phyloP scores from a whole-genome alignment of 1,139 yeast species.

The Debaryomycetaceae sp. region DNA sequence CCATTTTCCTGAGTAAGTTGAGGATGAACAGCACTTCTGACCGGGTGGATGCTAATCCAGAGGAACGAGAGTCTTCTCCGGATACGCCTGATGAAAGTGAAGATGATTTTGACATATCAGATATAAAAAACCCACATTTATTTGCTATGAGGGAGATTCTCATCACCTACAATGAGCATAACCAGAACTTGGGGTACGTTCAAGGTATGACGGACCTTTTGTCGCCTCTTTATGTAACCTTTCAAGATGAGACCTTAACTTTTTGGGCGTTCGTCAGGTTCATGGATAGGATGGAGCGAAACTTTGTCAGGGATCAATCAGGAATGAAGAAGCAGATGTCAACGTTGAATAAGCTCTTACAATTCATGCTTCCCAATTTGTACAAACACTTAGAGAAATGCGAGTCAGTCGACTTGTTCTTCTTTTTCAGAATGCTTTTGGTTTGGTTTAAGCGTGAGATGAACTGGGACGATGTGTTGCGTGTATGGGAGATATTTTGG shows the following conservation, averaged over 20 bases:
- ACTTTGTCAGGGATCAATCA: constrained; percentile 83
- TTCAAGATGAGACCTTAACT: constrained; percentile 74
- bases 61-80: constrained; percentile 28
- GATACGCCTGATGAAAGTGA: constrained; percentile 48
- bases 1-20: constrained; percentile 46
- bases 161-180: constrained; percentile 81
- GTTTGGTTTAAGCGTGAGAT: constrained; percentile 97
- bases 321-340: constrained; percentile 91
- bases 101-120: constrained; percentile 47
- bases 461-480: constrained; percentile 70
- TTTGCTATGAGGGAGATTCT: constrained; percentile 72
- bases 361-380: constrained; percentile 81
- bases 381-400: constrained; percentile 81
- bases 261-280: constrained; percentile 88
- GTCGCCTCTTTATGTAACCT: constrained; percentile 76
- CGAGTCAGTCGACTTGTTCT: constrained; percentile 85
- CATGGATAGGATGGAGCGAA: constrained; percentile 95
- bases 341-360: constrained; percentile 77
- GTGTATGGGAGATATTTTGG: constrained; percentile 89
- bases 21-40: constrained; percentile 15
- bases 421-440: constrained; percentile 89
- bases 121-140: constrained; percentile 66
- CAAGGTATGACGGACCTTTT: constrained; percentile 97
- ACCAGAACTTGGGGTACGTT: constrained; percentile 83
- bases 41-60: neutral